Percentiles rank a stretch among this genome's conserved stretches.
Evolutionary conservation across 2,329 filamentous ascomycete genomes (phyloP).

Genomic region (Fusarium chaquense): DNA sequence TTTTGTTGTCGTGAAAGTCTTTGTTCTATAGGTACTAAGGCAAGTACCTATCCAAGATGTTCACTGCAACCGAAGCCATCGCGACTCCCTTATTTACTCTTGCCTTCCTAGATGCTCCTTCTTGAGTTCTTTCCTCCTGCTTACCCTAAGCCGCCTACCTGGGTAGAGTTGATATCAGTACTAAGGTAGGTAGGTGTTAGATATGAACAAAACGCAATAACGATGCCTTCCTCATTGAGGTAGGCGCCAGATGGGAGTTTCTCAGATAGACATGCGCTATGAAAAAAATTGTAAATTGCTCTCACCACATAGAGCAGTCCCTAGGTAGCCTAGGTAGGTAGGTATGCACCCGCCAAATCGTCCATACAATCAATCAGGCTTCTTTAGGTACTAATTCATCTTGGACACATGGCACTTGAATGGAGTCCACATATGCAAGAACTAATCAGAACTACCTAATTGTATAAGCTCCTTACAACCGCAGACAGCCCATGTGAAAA

Average conservation of each 20-base stretch:
- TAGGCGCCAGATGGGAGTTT: neutral
- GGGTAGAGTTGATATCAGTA: neutral
- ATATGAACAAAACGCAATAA: no score
- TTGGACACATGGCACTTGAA: neutral
- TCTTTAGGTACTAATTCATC: neutral
- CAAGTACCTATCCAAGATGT: neutral
- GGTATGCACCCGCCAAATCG: neutral
- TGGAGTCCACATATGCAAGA: neutral
- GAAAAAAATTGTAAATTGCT: neutral
- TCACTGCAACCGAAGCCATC: conserved; percentile 3
- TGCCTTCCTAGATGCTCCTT: neutral
- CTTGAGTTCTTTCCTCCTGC: neutral
- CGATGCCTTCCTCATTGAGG: no score
- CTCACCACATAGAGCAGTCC: neutral
- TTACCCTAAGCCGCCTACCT: neutral
- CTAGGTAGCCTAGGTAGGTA: no score
- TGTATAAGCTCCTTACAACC: no score
- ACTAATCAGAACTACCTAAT: neutral
- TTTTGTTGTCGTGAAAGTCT: no score
- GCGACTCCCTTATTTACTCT: neutral
- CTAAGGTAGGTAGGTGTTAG: no score
- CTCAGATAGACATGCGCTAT: neutral
- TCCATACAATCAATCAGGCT: neutral
- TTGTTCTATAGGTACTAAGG: neutral
- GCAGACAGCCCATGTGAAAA: neutral